phyloP scores from a whole-genome alignment of 176 grass and related monocot species.

The Typha latifolia region DNA sequence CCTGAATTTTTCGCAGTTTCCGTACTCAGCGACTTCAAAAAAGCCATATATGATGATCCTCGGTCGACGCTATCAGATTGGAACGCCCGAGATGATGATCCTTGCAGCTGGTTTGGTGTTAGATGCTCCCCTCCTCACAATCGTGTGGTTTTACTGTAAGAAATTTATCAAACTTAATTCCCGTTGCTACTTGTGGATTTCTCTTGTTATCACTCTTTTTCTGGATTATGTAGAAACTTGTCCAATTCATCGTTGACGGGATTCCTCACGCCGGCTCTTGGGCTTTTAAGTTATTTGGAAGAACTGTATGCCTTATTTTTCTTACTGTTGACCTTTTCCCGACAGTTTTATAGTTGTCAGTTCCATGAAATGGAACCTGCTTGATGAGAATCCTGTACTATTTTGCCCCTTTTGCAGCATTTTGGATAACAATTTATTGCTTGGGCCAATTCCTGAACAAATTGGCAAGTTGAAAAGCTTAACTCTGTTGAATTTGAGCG shows the following conservation, averaged over 20 bases:
- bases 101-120: conserved; percentile 61
- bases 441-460: background rate
- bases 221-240: conserved; percentile 3
- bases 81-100: conserved; percentile 42
- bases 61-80: conserved; percentile 60
- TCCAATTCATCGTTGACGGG: background rate
- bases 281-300: background rate
- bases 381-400: background rate
- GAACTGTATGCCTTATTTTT: conserved; percentile 3
- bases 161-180: background rate
- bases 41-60: conserved; percentile 58
- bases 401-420: background rate
- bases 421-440: background rate
- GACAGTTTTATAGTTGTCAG: conserved; percentile 10
- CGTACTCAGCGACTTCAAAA: conserved; percentile 56
- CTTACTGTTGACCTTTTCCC: background rate
- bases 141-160: conserved; percentile 39
- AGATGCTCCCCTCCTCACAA: conserved; percentile 63
- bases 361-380: background rate
- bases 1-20: conserved; percentile 29
- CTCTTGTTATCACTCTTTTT: conserved; percentile 1
- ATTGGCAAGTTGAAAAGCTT: background rate
- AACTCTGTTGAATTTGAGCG: background rate
- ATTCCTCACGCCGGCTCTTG: background rate
- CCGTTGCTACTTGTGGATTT: background rate